Evolutionary conservation across 2,329 filamentous ascomycete species (phyloP), one percentile per base, ranked within the genome.

Genomic region (Colletotrichum destructivum): DNA sequence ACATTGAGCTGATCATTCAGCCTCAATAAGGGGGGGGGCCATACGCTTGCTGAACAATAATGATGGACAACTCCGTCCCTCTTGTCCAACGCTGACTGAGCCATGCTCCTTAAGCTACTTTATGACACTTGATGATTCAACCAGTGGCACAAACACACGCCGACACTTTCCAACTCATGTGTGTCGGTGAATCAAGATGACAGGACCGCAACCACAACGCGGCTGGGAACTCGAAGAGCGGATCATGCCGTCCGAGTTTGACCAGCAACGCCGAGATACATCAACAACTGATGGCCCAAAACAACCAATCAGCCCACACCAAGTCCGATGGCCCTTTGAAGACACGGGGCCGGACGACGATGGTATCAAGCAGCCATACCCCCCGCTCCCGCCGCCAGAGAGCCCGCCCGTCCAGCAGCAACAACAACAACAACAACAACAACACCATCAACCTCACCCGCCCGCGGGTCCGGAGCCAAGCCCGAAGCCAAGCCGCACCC

Each of bases 191-290:
- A 31, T 31, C 31, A 31, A 42, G 12, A 70, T 66, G 56, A 23
- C 21, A 44, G 51, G 38, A 7, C 46, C 64, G 12, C 51, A 56
- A 35, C 16, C 60, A 35, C 68, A 40, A 40, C 38, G 31, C 44
- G 47, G 44, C 68, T 68, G 68, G 64, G 64, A 71, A 44, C 57
- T 68, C 16, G 49, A 71, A 16, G 64, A 68, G 38, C 63, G 57
- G 42, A 21, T 49, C n/a, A 31, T n/a, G 40, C 40, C 62, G 23
- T 52, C 42, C n/a, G 16, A n/a, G 6, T 18, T 49, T 6, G 23
- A 42, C 7, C 62, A 55, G 11, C 26, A 40, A 11, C 56, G 18
- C 15, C 55, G 35, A 49, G 59, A 56, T 12, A 51, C 15, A 11
- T 9, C 26, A 11, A 26, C 26, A 16, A 54, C 26, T 26, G 26